Percentiles rank a stretch among this genome's conserved stretches.
Conservation (phyloP, 1,284 basidiomycete species). For the Fistulinella staudtii region DNA sequence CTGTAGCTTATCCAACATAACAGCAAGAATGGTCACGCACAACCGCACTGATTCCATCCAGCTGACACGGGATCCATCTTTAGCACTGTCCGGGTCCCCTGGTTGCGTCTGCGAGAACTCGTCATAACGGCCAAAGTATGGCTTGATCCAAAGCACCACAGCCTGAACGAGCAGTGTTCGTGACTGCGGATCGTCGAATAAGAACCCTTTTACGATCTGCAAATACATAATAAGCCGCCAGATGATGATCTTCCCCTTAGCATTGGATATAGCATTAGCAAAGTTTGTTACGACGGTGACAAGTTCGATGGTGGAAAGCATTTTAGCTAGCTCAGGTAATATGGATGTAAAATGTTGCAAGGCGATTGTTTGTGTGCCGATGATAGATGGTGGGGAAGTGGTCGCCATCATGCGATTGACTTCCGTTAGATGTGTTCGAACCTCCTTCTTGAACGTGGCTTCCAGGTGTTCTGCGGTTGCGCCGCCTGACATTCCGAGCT, state of each 20-base stretch:
- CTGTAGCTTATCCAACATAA: slow-evolving; percentile 90
- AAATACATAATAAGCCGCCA: slow-evolving; percentile 95
- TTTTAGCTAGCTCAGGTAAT: slow-evolving; percentile 80
- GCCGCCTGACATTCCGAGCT: slow-evolving; percentile 71
- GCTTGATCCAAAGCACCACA: slow-evolving; percentile 91
- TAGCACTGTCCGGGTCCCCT: slow-evolving; percentile 60
- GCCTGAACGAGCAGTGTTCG: slow-evolving; percentile 83
- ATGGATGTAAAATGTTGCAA: slow-evolving; percentile 94
- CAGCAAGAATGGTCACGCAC: slow-evolving; percentile 79
- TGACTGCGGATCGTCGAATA: slow-evolving; percentile 82
- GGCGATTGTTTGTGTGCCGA: slow-evolving; percentile 93
- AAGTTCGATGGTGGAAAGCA: slow-evolving; percentile 78
- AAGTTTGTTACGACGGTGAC: slow-evolving; percentile 85
- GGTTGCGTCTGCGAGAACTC: slow-evolving; percentile 63
- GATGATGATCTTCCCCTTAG: slow-evolving; percentile 84
- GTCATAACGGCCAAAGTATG: slow-evolving; percentile 90
- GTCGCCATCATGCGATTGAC: slow-evolving; percentile 90
- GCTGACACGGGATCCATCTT: slow-evolving; percentile 73
- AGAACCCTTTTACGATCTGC: slow-evolving; percentile 83
- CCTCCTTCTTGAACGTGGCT: slow-evolving; percentile 78
- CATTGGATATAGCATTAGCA: slow-evolving; percentile 76
- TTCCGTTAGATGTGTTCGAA: slow-evolving; percentile 71
- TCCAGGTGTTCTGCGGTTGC: slow-evolving; percentile 86
- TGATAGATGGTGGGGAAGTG: slow-evolving; percentile 75
- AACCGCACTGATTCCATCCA: slow-evolving; percentile 92